Evolutionary conservation across 352 stramenopile species (phyloP).

Genomic region (Globisporangium camurandrum): DNA sequence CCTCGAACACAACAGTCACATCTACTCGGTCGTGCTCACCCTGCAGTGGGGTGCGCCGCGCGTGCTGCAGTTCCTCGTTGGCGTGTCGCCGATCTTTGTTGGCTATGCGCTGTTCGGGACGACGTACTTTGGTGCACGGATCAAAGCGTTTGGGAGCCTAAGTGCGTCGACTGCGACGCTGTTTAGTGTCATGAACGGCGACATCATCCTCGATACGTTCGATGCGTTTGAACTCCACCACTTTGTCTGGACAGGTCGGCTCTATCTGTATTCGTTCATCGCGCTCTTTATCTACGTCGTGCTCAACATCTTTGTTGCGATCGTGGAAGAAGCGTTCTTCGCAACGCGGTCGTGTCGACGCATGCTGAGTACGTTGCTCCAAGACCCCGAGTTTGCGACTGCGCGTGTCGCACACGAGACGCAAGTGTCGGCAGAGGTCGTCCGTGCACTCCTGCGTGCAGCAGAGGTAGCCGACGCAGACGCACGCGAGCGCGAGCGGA

Average conservation of each 20-base stretch:
- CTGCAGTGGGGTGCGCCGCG: constrained; percentile 72
- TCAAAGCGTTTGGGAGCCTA: constrained; percentile 68
- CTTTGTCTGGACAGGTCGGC: constrained; percentile 56
- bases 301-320: constrained; percentile 89
- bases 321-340: constrained; percentile 90
- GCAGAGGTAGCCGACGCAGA: constrained; percentile 16
- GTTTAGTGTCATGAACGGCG: constrained; percentile 88
- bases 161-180: constrained; percentile 70
- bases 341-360: constrained; percentile 59
- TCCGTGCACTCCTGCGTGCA: constrained; percentile 37
- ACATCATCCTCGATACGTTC: constrained; percentile 89
- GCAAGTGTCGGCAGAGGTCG: constrained; percentile 50
- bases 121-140: constrained; percentile 81
- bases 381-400: constrained; percentile 30
- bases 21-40: constrained; percentile 89
- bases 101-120: constrained; percentile 86
- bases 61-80: constrained; percentile 82
- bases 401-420: constrained; percentile 28
- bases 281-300: constrained; percentile 91
- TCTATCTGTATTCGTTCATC: constrained; percentile 88
- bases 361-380: constrained; percentile 54
- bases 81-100: constrained; percentile 84
- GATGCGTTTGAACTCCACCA: constrained; percentile 67
- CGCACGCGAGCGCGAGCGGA: neutral
- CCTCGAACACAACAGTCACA: constrained; percentile 77